phyloP scores from a whole-genome alignment of 441 rosid genomes.

The Oxalis stricta region DNA sequence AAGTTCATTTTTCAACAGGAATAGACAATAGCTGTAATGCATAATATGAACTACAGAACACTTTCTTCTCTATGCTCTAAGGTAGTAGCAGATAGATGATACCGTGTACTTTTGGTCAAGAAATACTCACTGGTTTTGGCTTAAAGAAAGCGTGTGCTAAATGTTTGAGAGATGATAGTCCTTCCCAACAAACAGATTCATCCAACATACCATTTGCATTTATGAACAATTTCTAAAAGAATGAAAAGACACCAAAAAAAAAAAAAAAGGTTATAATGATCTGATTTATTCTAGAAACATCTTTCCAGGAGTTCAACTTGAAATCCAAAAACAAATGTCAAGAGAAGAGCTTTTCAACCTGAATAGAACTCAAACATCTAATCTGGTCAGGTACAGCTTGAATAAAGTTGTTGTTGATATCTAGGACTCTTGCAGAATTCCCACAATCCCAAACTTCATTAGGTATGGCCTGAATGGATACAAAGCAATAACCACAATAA shows the following conservation, averaged over 20 bases:
- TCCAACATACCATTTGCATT: slow-evolving; percentile 49
- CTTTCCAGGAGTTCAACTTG: slow-evolving; percentile 3
- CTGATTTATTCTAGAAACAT: neutral
- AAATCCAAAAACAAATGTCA: slow-evolving; percentile 1
- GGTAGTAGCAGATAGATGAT: neutral
- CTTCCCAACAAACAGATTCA: slow-evolving; percentile 64
- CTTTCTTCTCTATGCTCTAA: neutral
- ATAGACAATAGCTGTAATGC: neutral
- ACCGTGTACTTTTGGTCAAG: neutral
- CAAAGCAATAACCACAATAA: neutral
- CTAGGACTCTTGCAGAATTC: slow-evolving; percentile 44
- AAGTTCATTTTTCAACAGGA: neutral
- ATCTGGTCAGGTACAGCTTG: slow-evolving; percentile 37
- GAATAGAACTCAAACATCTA: slow-evolving; percentile 36
- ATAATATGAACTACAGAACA: neutral
- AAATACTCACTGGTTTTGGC: slow-evolving; percentile 50
- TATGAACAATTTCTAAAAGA: slow-evolving; percentile 47
- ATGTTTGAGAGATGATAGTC: slow-evolving; percentile 33
- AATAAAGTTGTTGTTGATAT: slow-evolving; percentile 49
- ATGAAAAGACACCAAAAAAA: slow-evolving; percentile 3
- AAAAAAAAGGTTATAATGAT: too few species aligned
- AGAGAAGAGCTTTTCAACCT: slow-evolving; percentile 19
- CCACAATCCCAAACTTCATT: slow-evolving; percentile 65
- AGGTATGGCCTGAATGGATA: slow-evolving; percentile 48
- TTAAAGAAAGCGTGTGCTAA: slow-evolving; percentile 43